Evolutionary conservation across 768 basidiomycete species (phyloP).

Genomic region (Sarcodon sp.): DNA sequence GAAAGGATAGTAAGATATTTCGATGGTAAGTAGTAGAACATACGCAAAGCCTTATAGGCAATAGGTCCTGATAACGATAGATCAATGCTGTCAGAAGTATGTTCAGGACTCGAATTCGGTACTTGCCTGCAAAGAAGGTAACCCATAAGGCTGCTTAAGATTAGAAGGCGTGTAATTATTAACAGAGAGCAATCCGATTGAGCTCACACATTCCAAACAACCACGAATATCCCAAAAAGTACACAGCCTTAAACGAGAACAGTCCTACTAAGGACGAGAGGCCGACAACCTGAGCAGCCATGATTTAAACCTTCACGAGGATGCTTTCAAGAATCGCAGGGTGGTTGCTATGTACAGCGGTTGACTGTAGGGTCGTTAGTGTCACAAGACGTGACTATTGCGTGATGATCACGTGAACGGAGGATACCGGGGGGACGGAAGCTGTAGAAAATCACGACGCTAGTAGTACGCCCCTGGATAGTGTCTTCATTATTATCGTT

Average conservation of each 20-base stretch:
- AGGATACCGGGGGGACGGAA: no score
- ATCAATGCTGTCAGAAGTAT: conserved; percentile 4
- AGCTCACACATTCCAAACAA: conserved; percentile 60
- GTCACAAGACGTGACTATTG: not conserved
- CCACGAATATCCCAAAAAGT: conserved; percentile 47
- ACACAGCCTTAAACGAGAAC: conserved; percentile 22
- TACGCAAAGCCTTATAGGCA: conserved; percentile 46
- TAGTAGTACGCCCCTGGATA: no score
- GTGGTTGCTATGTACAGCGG: not conserved
- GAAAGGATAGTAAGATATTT: not conserved
- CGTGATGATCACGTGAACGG: no score
- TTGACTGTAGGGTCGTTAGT: no score
- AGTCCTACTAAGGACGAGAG: conserved; percentile 9
- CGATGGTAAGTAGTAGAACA: conserved; percentile 12
- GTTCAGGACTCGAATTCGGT: not conserved
- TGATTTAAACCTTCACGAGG: not conserved
- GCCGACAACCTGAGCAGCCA: conserved; percentile 9
- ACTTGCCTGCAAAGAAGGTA: conserved; percentile 49
- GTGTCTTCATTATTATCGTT: no score
- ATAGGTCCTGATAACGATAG: conserved; percentile 33
- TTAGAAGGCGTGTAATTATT: not conserved
- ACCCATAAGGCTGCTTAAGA: conserved; percentile 37
- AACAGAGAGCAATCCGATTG: not conserved
- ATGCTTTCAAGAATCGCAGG: not conserved
- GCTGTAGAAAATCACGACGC: no score